Percentiles rank a stretch among this genome's conserved stretches.
Evolutionary conservation across 176 grass and related monocot species (phyloP).

Genomic region (Musa troglodytarum): DNA sequence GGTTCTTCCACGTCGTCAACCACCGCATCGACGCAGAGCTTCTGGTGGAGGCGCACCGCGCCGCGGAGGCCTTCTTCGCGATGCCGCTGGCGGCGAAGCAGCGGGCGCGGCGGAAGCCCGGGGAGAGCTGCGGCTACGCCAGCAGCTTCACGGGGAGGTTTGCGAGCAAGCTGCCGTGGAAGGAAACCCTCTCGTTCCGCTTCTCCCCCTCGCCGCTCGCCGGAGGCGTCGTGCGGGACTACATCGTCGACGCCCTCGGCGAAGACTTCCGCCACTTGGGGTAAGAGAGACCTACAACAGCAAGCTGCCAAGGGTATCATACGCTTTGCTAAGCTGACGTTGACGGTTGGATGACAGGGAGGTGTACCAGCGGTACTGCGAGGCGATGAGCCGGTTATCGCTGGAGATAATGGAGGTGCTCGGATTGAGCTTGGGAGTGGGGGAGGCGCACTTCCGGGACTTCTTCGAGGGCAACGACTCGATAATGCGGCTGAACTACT

Average conservation of each 20-base stretch:
- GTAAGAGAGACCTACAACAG: constrained; percentile 17
- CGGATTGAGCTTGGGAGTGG: constrained; percentile 52
- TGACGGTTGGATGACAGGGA: constrained; percentile 17
- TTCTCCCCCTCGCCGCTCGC: constrained; percentile 16
- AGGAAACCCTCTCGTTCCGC: constrained; percentile 82
- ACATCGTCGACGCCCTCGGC: constrained; percentile 48
- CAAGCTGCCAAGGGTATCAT: background rate
- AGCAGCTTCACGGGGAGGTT: constrained; percentile 90
- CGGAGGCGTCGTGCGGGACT: constrained; percentile 31
- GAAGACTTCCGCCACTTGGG: constrained; percentile 36
- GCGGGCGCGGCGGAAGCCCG: constrained; percentile 41
- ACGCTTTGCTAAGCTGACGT: background rate
- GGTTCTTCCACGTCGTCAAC: constrained; percentile 83
- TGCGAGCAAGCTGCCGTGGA: constrained; percentile 76
- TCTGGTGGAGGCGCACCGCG: constrained; percentile 43
- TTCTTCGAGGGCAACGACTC: constrained; percentile 77
- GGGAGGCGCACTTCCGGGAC: constrained; percentile 30
- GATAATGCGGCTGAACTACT: constrained; percentile 90
- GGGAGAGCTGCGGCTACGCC: constrained; percentile 82
- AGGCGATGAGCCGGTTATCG: constrained; percentile 63
- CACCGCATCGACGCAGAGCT: constrained; percentile 62
- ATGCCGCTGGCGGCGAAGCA: constrained; percentile 60
- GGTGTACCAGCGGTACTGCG: constrained; percentile 50
- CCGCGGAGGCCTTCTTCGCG: constrained; percentile 68
- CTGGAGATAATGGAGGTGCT: constrained; percentile 79